These are phyloP conservation scores for Apiospora kogelbergensis DNA, from an alignment of 2,329 filamentous ascomycete species.

Conservation along the genomic window DNA sequence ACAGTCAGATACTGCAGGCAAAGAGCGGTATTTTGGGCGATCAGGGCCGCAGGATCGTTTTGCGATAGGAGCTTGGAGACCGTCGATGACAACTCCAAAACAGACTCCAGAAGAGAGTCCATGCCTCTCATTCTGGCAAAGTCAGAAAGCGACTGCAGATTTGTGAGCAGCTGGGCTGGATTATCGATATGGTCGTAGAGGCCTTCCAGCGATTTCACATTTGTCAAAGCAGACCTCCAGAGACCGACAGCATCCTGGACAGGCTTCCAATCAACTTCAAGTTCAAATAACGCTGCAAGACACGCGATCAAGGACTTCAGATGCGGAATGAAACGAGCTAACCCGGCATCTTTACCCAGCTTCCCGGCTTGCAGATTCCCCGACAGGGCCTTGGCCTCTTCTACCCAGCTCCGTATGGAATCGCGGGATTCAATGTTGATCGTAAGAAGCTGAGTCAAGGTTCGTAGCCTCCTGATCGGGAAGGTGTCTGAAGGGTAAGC, in stretches of 20 bases:
- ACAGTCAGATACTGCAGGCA: conserved; percentile 54
- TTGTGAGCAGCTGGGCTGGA: conserved; percentile 46
- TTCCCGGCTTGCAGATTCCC: conserved; percentile 35
- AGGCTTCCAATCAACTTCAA: conserved; percentile 33
- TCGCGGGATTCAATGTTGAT: conserved; percentile 47
- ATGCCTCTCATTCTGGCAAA: conserved; percentile 53
- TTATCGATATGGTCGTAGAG: conserved; percentile 49
- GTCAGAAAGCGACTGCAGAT: conserved; percentile 51
- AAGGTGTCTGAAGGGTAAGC: conserved; percentile 50
- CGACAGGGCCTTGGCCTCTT: conserved; percentile 39
- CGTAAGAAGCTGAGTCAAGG: conserved; percentile 48
- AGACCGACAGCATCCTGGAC: conserved; percentile 37
- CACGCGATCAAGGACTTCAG: conserved; percentile 47
- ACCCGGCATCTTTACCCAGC: conserved; percentile 44
- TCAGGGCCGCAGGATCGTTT: conserved; percentile 36
- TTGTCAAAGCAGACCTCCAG: conserved; percentile 45
- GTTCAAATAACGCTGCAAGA: conserved; percentile 41
- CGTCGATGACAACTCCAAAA: conserved; percentile 46
- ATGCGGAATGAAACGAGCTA: conserved; percentile 48
- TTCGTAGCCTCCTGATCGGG: conserved; percentile 53
- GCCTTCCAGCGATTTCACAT: conserved; percentile 39
- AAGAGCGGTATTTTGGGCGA: conserved; percentile 47
- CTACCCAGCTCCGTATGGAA: conserved; percentile 38
- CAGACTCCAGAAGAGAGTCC: conserved; percentile 43
- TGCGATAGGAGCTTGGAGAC: conserved; percentile 39